phyloP scores from a whole-genome alignment of 1,139 yeast genomes.

The Magnusiomyces suaveolens region DNA sequence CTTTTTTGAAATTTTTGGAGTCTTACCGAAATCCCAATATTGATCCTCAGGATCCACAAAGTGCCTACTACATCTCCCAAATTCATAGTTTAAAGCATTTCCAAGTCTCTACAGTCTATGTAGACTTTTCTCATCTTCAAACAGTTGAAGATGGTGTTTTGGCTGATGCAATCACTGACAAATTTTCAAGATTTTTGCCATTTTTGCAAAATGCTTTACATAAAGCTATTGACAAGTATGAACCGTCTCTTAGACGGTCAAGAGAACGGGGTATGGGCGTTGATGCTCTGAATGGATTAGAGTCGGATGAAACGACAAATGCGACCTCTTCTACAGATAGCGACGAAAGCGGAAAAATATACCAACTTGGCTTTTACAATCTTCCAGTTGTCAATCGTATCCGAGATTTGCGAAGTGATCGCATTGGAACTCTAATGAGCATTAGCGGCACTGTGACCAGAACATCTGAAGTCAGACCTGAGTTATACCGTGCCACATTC shows the following conservation, averaged over 20 bases:
- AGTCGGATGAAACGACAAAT: conserved; percentile 23
- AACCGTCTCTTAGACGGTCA: conserved; percentile 51
- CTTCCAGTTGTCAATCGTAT: conserved; percentile 75
- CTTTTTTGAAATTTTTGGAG: conserved; percentile 77
- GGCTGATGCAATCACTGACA: conserved; percentile 83
- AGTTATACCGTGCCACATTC: conserved; percentile 75
- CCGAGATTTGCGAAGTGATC: conserved; percentile 82
- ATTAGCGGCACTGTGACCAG: conserved; percentile 95
- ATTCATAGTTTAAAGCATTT: conserved; percentile 69
- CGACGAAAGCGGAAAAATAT: conserved; percentile 53
- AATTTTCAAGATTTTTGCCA: conserved; percentile 86
- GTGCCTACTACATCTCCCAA: conserved; percentile 57
- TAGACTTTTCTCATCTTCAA: conserved; percentile 73
- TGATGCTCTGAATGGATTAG: conserved; percentile 17
- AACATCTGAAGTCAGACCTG: conserved; percentile 98
- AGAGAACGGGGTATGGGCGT: conserved; percentile 31
- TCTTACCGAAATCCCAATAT: conserved; percentile 37
- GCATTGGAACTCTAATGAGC: conserved; percentile 74
- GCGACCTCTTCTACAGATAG: background rate
- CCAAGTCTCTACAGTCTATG: conserved; percentile 70
- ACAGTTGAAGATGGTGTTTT: conserved; percentile 76
- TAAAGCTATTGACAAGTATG: conserved; percentile 60
- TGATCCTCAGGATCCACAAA: conserved; percentile 37
- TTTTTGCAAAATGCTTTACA: conserved; percentile 68
- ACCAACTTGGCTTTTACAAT: conserved; percentile 85